phyloP scores from a whole-genome alignment of 73 alveolate genomes.

The Tetrahymena thermophila region DNA sequence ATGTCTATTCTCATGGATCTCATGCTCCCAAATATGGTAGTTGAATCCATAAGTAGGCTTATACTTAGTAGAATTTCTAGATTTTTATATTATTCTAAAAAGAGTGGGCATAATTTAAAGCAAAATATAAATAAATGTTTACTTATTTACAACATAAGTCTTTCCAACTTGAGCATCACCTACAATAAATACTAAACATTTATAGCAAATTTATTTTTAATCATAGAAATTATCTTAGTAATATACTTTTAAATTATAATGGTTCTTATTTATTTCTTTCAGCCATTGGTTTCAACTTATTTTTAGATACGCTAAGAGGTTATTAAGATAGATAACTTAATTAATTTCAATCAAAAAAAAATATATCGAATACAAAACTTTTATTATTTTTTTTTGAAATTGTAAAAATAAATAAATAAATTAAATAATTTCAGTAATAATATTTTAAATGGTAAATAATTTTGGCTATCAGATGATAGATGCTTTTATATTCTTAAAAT shows the following conservation, averaged over 20 bases:
- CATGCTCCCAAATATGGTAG: not conserved
- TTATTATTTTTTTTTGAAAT: too few species aligned
- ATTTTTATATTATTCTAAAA: not conserved
- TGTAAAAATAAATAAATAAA: too few species aligned
- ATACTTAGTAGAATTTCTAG: not conserved
- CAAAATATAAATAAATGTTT: not conserved
- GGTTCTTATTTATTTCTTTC: not conserved
- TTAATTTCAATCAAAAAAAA: not conserved
- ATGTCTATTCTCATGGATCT: not conserved
- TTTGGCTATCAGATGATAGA: too few species aligned
- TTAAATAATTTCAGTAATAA: too few species aligned
- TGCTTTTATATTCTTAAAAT: too few species aligned
- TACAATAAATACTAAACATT: not conserved
- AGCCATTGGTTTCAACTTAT: not conserved
- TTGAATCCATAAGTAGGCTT: not conserved
- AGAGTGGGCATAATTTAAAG: not conserved
- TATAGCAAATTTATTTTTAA: not conserved
- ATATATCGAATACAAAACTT: too few species aligned
- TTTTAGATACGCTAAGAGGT: not conserved
- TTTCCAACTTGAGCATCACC: not conserved
- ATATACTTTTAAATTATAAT: not conserved
- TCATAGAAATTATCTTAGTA: not conserved
- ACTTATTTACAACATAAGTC: not conserved
- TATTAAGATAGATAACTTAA: not conserved
- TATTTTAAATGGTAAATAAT: too few species aligned